Evolutionary conservation across 495 filamentous ascomycete species (phyloP), one percentile per base, ranked within the genome.

Genomic region (Xylaria scruposa): DNA sequence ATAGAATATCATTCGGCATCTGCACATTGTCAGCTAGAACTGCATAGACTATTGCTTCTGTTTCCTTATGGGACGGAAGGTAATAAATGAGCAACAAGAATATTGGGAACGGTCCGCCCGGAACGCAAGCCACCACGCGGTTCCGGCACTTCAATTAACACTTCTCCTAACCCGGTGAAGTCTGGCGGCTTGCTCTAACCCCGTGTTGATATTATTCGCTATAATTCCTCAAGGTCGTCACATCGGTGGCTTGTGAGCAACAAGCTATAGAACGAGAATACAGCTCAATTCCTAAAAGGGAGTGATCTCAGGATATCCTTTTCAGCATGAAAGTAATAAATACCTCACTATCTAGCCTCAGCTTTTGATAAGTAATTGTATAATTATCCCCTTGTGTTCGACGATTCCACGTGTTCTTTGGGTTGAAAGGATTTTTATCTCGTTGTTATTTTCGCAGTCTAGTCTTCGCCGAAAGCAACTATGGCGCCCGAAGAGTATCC

Each of bases 41-140:
- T 6, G 59, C 68, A 70, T 70, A 63, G 42, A 70, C 68, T 70
- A 70, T 62, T 70, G 68, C 68, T 24, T 62, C 29, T 7, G n/a
- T 40, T 47, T 31, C 33, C 46, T 8, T 63, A 51, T 36, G 59
- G 46, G 53, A 63, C 58, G 29, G 29, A 49, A 26, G 58, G 26
- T n/a, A 70, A 31, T 31, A 31, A 61, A 61, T 12, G 40, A 51
- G 46, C 58, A 38, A 29, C 29, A n/a, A 47, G 21, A 21, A 15
- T 42, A 62, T 62, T 61, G 58, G 56, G 56, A 61, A 8, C 15
- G 44, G 26, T 36, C 31, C 42, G 10, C 58, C 19, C 29, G 46
- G 31, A 36, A 1, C n/a, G 26, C 51, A 1, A 13, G 24, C 51
- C 36, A 44, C 40, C 31, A 49, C 54, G 38, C 36, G 26, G 36